phyloP scores from a whole-genome alignment of 768 basidiomycete species.

The Kwoniella dendrophila region DNA sequence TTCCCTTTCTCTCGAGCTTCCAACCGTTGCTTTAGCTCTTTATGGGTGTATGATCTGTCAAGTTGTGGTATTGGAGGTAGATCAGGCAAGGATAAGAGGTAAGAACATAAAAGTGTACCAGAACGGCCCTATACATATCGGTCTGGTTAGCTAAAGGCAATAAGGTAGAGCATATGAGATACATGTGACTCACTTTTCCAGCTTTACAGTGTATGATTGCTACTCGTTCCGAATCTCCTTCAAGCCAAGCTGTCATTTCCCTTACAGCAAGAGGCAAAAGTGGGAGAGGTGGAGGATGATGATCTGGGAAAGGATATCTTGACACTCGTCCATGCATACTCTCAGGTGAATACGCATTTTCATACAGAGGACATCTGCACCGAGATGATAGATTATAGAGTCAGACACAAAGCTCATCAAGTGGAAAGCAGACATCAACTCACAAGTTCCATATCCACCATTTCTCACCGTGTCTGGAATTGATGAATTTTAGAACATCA shows the following conservation, averaged over 20 bases:
- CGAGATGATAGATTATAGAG: neutral
- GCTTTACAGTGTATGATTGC: slow-evolving; percentile 89
- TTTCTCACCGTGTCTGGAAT: slow-evolving; percentile 71
- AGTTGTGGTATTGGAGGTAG: slow-evolving; percentile 61
- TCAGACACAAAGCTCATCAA: neutral
- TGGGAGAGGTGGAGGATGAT: slow-evolving; percentile 82
- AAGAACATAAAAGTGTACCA: slow-evolving; percentile 80
- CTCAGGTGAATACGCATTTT: slow-evolving; percentile 74
- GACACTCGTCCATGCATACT: slow-evolving; percentile 75
- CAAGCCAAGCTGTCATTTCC: slow-evolving; percentile 75
- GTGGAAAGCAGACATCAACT: slow-evolving; percentile 16
- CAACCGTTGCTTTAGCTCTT: slow-evolving; percentile 61
- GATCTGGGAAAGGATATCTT: slow-evolving; percentile 86
- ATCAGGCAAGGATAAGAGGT: slow-evolving; percentile 67
- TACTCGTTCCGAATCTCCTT: slow-evolving; percentile 67
- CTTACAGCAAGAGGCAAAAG: slow-evolving; percentile 71
- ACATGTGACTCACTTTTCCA: slow-evolving; percentile 48
- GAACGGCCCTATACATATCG: slow-evolving; percentile 69
- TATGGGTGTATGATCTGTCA: slow-evolving; percentile 60
- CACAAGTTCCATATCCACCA: slow-evolving; percentile 86
- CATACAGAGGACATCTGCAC: slow-evolving; percentile 67
- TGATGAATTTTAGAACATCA: slow-evolving; percentile 75
- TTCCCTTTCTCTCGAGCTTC: slow-evolving; percentile 58
- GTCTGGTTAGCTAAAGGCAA: slow-evolving; percentile 57
- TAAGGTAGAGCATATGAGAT: neutral